Percentiles rank a stretch among this genome's conserved stretches.
These are phyloP conservation scores for Artomyces pyxidatus DNA, from an alignment of 768 basidiomycete species.

Conservation along the genomic window DNA sequence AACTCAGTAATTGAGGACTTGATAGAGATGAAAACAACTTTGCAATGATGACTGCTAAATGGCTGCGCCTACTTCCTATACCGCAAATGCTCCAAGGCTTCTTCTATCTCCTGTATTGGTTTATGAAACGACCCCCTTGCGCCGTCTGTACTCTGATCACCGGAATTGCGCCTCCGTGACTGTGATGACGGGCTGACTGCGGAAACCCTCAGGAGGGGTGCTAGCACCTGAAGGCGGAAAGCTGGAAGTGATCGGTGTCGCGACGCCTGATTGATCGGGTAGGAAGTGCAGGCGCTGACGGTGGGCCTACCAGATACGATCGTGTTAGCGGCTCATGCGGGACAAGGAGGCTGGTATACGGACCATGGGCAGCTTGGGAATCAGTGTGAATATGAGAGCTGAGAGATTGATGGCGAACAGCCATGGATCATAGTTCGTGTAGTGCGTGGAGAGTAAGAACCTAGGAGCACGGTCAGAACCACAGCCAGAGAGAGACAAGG, in stretches of 20 bases:
- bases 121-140: not conserved
- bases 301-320: constrained; percentile 52
- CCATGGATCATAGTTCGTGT: constrained; percentile 94
- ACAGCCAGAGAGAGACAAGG: constrained; percentile 2
- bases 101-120: no score
- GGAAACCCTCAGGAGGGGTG: constrained; percentile 21
- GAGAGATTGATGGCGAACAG: constrained; percentile 86
- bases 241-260: constrained; percentile 55
- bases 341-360: constrained; percentile 17
- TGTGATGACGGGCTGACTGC: constrained; percentile 22
- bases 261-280: constrained; percentile 53
- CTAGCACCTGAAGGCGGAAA: constrained; percentile 48
- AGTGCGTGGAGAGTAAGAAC: constrained; percentile 95
- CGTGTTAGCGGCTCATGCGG: not conserved
- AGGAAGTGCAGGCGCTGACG: constrained; percentile 77
- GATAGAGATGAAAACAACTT: no score
- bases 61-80: no score
- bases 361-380: constrained; percentile 95
- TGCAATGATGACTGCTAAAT: no score
- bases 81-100: no score
- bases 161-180: constrained; percentile 44
- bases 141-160: constrained; percentile 9
- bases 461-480: constrained; percentile 33
- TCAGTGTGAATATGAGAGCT: constrained; percentile 71
- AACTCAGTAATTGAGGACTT: no score